phyloP scores from a whole-genome alignment of 179 eudicot genomes.

The Spergularia azorica region DNA sequence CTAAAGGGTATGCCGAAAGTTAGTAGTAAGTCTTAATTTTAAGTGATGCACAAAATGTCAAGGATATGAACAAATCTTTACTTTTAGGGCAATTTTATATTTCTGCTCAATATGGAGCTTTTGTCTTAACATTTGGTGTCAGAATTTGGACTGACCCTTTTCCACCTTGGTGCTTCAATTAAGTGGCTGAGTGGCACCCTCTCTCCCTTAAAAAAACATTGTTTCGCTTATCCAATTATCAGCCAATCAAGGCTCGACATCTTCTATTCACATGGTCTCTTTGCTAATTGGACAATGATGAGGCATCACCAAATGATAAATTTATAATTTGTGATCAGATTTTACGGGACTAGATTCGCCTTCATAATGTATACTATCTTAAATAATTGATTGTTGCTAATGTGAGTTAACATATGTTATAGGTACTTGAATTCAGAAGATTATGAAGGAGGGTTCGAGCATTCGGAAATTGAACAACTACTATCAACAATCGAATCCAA shows the following conservation, averaged over 20 bases:
- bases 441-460: constrained; percentile 86
- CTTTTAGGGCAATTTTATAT: constrained; percentile 14
- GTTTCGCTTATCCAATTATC: background rate
- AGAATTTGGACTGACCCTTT: constrained; percentile 17
- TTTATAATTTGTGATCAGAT: background rate
- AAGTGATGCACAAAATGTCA: constrained; percentile 10
- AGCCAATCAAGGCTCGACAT: constrained; percentile 23
- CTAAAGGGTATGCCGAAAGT: too few relatives aligned
- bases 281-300: background rate
- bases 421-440: constrained; percentile 77
- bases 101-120: background rate
- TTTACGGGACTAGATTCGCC: too few relatives aligned
- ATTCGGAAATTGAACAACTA: constrained; percentile 56
- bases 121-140: constrained; percentile 14
- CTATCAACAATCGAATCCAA: constrained; percentile 55
- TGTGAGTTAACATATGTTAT: background rate
- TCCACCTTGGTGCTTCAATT: constrained; percentile 9
- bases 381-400: too few relatives aligned
- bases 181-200: background rate
- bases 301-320: background rate
- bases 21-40: background rate
- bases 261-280: constrained; percentile 6
- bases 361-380: too few relatives aligned
- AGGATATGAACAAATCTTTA: constrained; percentile 29
- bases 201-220: background rate